Base-by-base conservation (phyloP, 441 rosid species). In the Metrosideros polymorpha region DNA sequence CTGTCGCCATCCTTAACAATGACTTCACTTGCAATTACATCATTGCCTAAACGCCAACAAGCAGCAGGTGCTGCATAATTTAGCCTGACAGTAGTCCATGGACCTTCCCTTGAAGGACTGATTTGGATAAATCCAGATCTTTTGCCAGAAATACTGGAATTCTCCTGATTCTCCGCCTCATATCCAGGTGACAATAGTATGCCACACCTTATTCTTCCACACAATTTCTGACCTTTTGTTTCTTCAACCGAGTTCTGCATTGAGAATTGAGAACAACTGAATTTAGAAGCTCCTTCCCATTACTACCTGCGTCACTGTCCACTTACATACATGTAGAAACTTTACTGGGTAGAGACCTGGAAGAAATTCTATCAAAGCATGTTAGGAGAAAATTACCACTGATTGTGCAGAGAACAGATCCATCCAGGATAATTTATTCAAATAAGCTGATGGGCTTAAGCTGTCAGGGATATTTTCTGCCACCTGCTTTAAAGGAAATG, bases 31-130 rank as follows among this genome's bases (percentile, higher is more conserved):
- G 98, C 99, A 90, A 98, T 94, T 86, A 96, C 97, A 91, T 93
- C 97, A 91, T 95, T 94, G 82, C 99, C 99, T 85, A 98, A 91
- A 87, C 96, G 92, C 99, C 99, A 98, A 92, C 98, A 95, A 87
- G 99, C 97, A 92, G 99, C 96, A 88, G 99, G 97, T 45, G 99
- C 95, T 88, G 99, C 98, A 91, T 98, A 98, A 89, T 95, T 97
- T 66, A 98, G 93, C 94, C 96, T 93, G 89, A 96, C 97, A 45
- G 97, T 89, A 77, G 99, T 96, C 99, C 99, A 98, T 84, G 99
- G 99, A 86, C 99, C 99, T 90, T 89, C 96, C 89, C 91, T 89
- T 86, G 93, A 91, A 87, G 99, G 99, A 91, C 99, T 98, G 85
- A 98, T 98, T 93, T 95, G 99, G 89, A 98, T 92, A 91, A 93